A percentile compares a stretch with the other conserved stretches of the same genome.
Conservation (phyloP, 768 basidiomycete genomes). For the Amanita jacksonii region DNA sequence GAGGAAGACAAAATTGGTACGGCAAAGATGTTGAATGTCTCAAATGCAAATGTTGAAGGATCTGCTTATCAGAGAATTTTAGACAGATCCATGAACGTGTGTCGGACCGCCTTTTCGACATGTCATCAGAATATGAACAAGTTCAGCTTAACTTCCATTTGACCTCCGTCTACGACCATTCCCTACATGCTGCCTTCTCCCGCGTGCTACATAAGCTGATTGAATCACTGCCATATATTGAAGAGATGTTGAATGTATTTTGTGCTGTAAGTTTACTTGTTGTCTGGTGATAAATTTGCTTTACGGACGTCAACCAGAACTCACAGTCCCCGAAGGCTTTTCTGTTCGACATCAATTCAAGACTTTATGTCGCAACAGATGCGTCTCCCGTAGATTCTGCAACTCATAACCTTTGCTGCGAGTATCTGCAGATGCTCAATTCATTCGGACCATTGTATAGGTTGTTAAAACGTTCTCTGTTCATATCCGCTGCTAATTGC, state of each 20-base stretch:
- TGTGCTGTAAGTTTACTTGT: slow-evolving; percentile 44
- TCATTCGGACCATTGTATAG: slow-evolving; percentile 82
- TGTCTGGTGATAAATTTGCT: slow-evolving; percentile 2
- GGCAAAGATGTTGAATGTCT: slow-evolving; percentile 11
- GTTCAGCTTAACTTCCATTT: slow-evolving; percentile 80
- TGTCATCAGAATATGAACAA: slow-evolving; percentile 66
- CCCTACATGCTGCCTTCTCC: slow-evolving; percentile 87
- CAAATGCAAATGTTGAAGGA: not conserved
- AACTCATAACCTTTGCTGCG: slow-evolving; percentile 83
- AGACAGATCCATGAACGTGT: slow-evolving; percentile 85
- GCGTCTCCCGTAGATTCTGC: slow-evolving; percentile 84
- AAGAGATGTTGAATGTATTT: slow-evolving; percentile 81
- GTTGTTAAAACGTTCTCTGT: slow-evolving; percentile 28
- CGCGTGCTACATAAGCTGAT: slow-evolving; percentile 81
- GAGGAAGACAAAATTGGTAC: slow-evolving; percentile 87
- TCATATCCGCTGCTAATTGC: slow-evolving; percentile 1
- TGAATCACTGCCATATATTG: slow-evolving; percentile 76
- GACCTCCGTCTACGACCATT: slow-evolving; percentile 90
- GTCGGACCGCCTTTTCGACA: slow-evolving; percentile 71
- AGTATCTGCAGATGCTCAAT: slow-evolving; percentile 82
- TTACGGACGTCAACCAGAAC: slow-evolving; percentile 39
- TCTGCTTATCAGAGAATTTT: slow-evolving; percentile 60
- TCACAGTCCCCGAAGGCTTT: slow-evolving; percentile 92
- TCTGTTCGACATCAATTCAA: slow-evolving; percentile 77
- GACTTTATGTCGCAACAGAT: slow-evolving; percentile 90